Percentiles rank a stretch among this genome's conserved stretches.
Conservation (phyloP, 2,329 filamentous ascomycete species). For the Colletotrichum lini region DNA sequence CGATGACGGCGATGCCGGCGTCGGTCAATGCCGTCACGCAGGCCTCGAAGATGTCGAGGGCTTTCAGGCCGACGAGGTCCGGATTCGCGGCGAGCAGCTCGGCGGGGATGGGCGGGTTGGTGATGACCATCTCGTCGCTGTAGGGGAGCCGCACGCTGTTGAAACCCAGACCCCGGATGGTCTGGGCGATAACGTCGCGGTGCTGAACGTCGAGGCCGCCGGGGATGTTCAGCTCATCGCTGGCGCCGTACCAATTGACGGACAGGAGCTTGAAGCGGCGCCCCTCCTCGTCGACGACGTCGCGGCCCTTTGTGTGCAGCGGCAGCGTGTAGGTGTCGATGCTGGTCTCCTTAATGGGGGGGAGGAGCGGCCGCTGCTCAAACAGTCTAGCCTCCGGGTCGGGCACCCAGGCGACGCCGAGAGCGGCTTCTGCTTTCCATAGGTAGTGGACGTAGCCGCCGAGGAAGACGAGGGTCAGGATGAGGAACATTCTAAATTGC, state of each 20-base stretch:
- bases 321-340: constrained; percentile 68
- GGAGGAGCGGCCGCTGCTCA: constrained; percentile 62
- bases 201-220: constrained; percentile 76
- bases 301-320: constrained; percentile 70
- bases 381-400: constrained; percentile 64
- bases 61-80: constrained; percentile 69
- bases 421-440: constrained; percentile 61
- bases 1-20: constrained; percentile 74
- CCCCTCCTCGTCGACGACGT: constrained; percentile 71
- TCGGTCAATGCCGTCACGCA: constrained; percentile 72
- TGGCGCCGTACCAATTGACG: constrained; percentile 81
- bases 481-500: constrained; percentile 54
- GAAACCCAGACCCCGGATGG: constrained; percentile 75
- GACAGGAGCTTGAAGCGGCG: constrained; percentile 74
- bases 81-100: constrained; percentile 70
- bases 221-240: constrained; percentile 75
- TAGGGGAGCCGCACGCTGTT: constrained; percentile 80
- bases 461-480: constrained; percentile 54
- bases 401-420: constrained; percentile 64
- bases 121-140: constrained; percentile 76
- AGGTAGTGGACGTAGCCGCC: constrained; percentile 58
- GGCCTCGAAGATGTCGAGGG: constrained; percentile 74
- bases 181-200: constrained; percentile 71
- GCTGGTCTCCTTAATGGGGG: constrained; percentile 58
- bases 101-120: constrained; percentile 69